Percentiles rank a stretch among this genome's conserved stretches.
Evolutionary conservation across 2,329 filamentous ascomycete species (phyloP).

Genomic region (Fusarium sp.): DNA sequence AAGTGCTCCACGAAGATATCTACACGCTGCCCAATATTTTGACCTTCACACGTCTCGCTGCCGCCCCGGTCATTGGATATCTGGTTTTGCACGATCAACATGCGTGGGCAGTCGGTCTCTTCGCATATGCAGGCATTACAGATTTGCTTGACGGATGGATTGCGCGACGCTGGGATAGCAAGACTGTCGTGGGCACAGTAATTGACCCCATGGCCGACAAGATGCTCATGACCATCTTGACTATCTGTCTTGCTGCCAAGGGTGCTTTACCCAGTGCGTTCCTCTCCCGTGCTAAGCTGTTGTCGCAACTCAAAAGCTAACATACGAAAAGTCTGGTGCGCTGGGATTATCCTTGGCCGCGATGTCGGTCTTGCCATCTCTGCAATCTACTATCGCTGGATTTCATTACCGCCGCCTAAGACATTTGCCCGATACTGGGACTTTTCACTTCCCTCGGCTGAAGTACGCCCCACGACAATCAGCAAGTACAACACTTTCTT

Average conservation of each 20-base stretch:
- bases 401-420: slow-evolving; percentile 91
- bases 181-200: slow-evolving; percentile 93
- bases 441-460: slow-evolving; percentile 88
- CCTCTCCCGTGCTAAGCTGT: background rate
- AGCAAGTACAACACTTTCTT: slow-evolving; percentile 95
- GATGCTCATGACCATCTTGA: slow-evolving; percentile 91
- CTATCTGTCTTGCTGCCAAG: slow-evolving; percentile 84
- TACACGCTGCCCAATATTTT: slow-evolving; percentile 96
- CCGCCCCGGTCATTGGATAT: slow-evolving; percentile 88
- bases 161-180: slow-evolving; percentile 84
- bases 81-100: slow-evolving; percentile 87
- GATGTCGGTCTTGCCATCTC: slow-evolving; percentile 85
- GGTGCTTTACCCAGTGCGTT: slow-evolving; percentile 80
- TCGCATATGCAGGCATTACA: slow-evolving; percentile 90
- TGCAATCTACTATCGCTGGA: slow-evolving; percentile 95
- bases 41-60: slow-evolving; percentile 84
- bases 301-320: background rate
- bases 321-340: slow-evolving; percentile 77
- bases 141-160: slow-evolving; percentile 96
- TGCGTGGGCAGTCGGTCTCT: slow-evolving; percentile 82
- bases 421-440: slow-evolving; percentile 96
- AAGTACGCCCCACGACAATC: slow-evolving; percentile 84
- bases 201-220: slow-evolving; percentile 99
- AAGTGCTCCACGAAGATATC: slow-evolving; percentile 78
- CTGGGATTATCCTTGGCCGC: slow-evolving; percentile 88